Conservation (phyloP, 257 asterid species). For the Thymus mandschuricus region DNA sequence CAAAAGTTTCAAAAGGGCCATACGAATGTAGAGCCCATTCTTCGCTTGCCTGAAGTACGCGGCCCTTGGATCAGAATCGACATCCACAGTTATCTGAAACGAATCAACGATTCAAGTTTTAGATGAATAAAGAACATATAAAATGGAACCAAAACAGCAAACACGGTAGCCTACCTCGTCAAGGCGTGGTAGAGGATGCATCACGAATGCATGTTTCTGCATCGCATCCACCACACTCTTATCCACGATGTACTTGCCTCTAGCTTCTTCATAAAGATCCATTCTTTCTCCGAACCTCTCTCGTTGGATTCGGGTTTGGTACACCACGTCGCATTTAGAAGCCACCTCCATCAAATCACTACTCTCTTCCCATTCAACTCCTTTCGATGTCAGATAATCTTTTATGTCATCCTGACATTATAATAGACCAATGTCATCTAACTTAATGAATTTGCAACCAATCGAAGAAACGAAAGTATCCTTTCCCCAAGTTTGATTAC, state of each 20-base stretch:
- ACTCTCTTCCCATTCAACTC: constrained; percentile 93
- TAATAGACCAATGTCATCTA: background rate
- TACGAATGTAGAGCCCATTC: constrained; percentile 79
- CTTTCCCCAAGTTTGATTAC: background rate
- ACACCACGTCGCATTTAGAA: constrained; percentile 84
- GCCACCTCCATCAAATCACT: constrained; percentile 78
- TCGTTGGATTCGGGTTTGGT: constrained; percentile 83
- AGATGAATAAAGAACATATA: background rate
- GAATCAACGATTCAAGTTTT: background rate
- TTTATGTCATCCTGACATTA: constrained; percentile 81
- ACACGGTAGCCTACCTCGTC: constrained; percentile 63
- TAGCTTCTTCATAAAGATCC: constrained; percentile 83
- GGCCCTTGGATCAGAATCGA: constrained; percentile 80
- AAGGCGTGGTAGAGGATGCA: constrained; percentile 97
- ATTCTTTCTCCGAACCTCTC: constrained; percentile 83
- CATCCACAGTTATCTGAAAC: constrained; percentile 73
- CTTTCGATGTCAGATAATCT: constrained; percentile 70
- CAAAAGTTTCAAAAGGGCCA: constrained; percentile 87
- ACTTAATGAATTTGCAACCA: background rate
- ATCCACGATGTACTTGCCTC: constrained; percentile 86
- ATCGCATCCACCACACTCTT: constrained; percentile 55
- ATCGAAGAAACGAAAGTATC: background rate
- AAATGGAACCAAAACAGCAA: constrained; percentile 6
- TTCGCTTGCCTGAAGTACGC: constrained; percentile 88
- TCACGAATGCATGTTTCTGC: constrained; percentile 89